A percentile compares a stretch with the other conserved stretches of the same genome.
phyloP scores from a whole-genome alignment of 306 rosid genomes.

The Calophaca sinica region DNA sequence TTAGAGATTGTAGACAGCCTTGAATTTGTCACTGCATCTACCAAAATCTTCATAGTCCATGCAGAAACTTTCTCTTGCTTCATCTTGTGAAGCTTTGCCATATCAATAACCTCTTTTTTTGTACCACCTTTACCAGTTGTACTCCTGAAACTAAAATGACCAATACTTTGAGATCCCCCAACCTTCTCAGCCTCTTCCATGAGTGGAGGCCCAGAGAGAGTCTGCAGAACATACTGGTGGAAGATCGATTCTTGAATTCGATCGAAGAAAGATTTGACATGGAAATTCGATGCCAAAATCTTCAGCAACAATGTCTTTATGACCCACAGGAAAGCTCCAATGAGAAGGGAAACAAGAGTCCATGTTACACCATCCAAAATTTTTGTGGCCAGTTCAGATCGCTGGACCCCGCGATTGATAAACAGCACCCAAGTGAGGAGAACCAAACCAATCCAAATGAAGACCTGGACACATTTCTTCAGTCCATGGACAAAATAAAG shows the following conservation, averaged over 20 bases:
- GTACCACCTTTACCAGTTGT: constrained; percentile 52
- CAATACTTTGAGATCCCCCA: constrained; percentile 57
- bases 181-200: constrained; percentile 71
- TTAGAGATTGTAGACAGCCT: constrained; percentile 80
- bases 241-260: constrained; percentile 89
- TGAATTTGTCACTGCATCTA: constrained; percentile 83
- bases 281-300: constrained; percentile 81
- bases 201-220: constrained; percentile 75
- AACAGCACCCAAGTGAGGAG: constrained; percentile 76
- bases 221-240: constrained; percentile 83
- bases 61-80: constrained; percentile 92
- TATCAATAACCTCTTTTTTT: constrained; percentile 69
- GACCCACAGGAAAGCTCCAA: constrained; percentile 83
- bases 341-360: constrained; percentile 73
- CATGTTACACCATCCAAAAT: constrained; percentile 64
- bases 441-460: constrained; percentile 74
- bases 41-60: constrained; percentile 93
- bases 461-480: constrained; percentile 77
- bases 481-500: constrained; percentile 93
- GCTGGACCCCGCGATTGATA: constrained; percentile 57
- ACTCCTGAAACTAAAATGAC: constrained; percentile 75
- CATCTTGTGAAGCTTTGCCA: constrained; percentile 76
- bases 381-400: constrained; percentile 56
- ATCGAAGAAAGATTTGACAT: constrained; percentile 84
- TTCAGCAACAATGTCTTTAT: constrained; percentile 68